phyloP scores from a whole-genome alignment of 192 early-diverging fungal genomes.

The Obelidium mucronatum region DNA sequence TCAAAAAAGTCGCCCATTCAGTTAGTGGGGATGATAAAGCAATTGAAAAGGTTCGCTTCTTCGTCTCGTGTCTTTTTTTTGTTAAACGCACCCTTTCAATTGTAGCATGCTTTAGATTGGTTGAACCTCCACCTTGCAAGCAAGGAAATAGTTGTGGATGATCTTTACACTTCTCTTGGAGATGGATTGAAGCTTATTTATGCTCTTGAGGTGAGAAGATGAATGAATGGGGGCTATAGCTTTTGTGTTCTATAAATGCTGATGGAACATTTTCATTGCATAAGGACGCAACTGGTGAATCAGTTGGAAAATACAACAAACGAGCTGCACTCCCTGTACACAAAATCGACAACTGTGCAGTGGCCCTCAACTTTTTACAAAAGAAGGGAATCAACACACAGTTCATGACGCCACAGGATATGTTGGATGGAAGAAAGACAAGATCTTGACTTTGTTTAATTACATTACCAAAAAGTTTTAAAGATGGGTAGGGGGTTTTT shows the following conservation, averaged over 20 bases:
- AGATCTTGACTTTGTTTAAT: conserved; percentile 59
- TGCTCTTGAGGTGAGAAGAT: too few relatives aligned
- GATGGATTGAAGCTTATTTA: conserved; percentile 59
- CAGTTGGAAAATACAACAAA: conserved; percentile 62
- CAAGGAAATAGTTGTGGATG: conserved; percentile 46
- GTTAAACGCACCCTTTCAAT: too few relatives aligned
- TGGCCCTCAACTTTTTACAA: conserved; percentile 49
- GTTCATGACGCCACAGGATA: conserved; percentile 55
- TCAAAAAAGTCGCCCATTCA: too few relatives aligned
- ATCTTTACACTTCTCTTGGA: conserved; percentile 44
- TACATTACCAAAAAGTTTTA: conserved; percentile 54
- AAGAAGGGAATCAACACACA: conserved; percentile 48
- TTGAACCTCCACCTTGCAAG: conserved; percentile 52
- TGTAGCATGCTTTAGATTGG: conserved; percentile 56
- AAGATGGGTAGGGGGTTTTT: not conserved
- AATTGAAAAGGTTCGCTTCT: too few relatives aligned
- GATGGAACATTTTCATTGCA: too few relatives aligned
- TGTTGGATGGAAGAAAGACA: conserved; percentile 55
- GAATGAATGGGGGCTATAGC: too few relatives aligned
- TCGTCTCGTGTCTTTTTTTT: too few relatives aligned
- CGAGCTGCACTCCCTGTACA: conserved; percentile 58
- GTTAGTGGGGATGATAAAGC: conserved; percentile 57
- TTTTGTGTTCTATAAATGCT: too few relatives aligned
- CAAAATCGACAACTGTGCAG: conserved; percentile 56
- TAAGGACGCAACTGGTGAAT: conserved; percentile 46